Conservation (phyloP, 371 early-diverging fungal species). For the Actinomortierella ambigua region DNA sequence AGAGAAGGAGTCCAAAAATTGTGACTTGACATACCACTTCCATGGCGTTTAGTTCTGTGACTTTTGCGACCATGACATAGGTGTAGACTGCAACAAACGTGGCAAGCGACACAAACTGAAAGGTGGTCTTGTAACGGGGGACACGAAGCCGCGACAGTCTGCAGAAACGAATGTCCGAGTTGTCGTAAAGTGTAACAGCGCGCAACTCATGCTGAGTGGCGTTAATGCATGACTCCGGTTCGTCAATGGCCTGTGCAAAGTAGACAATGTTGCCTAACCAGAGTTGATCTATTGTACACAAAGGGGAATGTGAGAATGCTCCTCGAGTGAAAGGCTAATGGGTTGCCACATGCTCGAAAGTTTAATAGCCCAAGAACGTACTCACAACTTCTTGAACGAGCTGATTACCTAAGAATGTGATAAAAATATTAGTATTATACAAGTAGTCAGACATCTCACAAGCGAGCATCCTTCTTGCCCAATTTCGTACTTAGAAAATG, state of each 20-base stretch:
- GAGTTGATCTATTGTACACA: conserved; percentile 30
- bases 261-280: conserved; percentile 49
- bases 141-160: conserved; percentile 46
- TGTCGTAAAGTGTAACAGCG: conserved; percentile 38
- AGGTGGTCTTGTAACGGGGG: conserved; percentile 46
- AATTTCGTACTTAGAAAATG: conserved; percentile 27
- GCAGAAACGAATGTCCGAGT: conserved; percentile 30
- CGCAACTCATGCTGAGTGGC: conserved; percentile 41
- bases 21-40: conserved; percentile 25
- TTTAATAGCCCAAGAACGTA: conserved; percentile 15
- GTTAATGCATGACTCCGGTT: conserved; percentile 36
- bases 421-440: too few species aligned
- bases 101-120: conserved; percentile 38
- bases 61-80: conserved; percentile 29
- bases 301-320: not conserved
- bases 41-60: conserved; percentile 18
- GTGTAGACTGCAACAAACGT: conserved; percentile 40
- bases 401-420: conserved; percentile 13
- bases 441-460: too few species aligned
- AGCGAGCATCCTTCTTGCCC: too few species aligned
- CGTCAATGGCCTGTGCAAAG: conserved; percentile 45
- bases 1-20: not conserved
- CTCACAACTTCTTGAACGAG: conserved; percentile 47
- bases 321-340: not conserved
- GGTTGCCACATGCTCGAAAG: not conserved